phyloP scores from a whole-genome alignment of 1,284 basidiomycete genomes.

The Trametes pubescens region DNA sequence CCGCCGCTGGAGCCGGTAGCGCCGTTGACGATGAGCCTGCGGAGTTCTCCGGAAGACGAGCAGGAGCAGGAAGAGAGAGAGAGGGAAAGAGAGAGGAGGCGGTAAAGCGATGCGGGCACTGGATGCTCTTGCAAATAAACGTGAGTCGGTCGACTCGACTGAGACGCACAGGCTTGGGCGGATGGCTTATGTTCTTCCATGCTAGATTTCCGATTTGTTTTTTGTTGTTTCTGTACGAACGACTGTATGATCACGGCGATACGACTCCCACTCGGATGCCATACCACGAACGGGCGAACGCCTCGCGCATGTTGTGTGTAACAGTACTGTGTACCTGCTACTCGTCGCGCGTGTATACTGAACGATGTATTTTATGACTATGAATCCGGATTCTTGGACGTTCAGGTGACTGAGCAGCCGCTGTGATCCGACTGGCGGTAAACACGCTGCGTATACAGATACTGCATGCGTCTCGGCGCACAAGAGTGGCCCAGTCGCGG shows the following conservation, averaged over 20 bases:
- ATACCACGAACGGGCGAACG: not conserved
- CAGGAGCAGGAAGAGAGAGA: conserved; percentile 6
- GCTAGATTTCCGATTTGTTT: not conserved
- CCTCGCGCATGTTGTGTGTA: not conserved
- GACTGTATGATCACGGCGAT: not conserved
- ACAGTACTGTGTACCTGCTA: not conserved
- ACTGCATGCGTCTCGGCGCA: too few species aligned
- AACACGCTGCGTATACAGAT: too few species aligned
- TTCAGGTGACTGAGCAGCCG: too few species aligned
- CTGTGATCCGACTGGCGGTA: too few species aligned
- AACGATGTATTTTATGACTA: not conserved
- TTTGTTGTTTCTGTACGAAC: not conserved
- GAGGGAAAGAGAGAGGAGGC: not conserved
- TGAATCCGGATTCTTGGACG: not conserved
- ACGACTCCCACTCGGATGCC: not conserved
- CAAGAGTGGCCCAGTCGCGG: too few species aligned
- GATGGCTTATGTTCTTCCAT: not conserved
- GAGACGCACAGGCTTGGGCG: not conserved
- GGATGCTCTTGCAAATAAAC: not conserved
- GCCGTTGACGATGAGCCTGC: conserved; percentile 30
- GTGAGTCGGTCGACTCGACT: not conserved
- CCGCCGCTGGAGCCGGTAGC: conserved; percentile 36
- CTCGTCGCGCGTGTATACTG: not conserved
- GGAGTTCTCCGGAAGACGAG: conserved; percentile 21
- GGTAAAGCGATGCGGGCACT: not conserved